Percentiles rank a stretch among this genome's conserved stretches.
phyloP scores from a whole-genome alignment of 1,284 basidiomycete species.

The Ustilago vetiveriae region DNA sequence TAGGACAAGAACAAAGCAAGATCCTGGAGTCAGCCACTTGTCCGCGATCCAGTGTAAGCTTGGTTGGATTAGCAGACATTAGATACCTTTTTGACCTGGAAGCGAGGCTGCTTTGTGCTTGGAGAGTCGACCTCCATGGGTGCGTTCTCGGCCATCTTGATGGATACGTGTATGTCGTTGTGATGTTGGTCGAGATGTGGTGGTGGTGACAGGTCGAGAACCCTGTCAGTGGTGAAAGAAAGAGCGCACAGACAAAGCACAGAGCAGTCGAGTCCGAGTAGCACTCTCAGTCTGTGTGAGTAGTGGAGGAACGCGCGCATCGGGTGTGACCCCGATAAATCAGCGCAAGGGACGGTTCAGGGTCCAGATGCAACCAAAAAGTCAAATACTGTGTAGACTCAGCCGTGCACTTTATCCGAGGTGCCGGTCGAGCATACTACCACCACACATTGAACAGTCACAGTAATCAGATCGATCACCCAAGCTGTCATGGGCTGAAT shows the following conservation, averaged over 20 bases:
- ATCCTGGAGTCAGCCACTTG: too few relatives aligned
- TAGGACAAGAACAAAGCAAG: background rate
- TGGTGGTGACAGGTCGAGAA: conserved; percentile 8
- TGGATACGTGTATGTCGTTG: background rate
- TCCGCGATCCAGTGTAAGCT: too few relatives aligned
- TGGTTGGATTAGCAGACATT: too few relatives aligned
- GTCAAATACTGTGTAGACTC: too few relatives aligned
- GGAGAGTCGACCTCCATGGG: conserved; percentile 60
- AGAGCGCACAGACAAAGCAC: conserved; percentile 2
- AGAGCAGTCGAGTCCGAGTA: background rate
- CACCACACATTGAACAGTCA: too few relatives aligned
- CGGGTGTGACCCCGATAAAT: conserved; percentile 2
- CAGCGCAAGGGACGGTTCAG: background rate
- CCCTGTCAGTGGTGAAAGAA: background rate
- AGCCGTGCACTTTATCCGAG: too few relatives aligned
- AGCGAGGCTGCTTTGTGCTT: conserved; percentile 56
- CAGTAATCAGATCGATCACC: too few relatives aligned
- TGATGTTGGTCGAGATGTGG: background rate
- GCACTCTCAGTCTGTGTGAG: background rate
- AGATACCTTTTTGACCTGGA: conserved; percentile 67
- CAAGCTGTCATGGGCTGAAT: too few relatives aligned
- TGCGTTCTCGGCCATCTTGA: conserved; percentile 35
- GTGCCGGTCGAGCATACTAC: too few relatives aligned
- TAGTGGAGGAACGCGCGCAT: conserved; percentile 17
- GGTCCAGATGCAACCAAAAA: conserved; percentile 3